phyloP scores from a whole-genome alignment of 352 stramenopile genomes.

The Pythium coloratum region DNA sequence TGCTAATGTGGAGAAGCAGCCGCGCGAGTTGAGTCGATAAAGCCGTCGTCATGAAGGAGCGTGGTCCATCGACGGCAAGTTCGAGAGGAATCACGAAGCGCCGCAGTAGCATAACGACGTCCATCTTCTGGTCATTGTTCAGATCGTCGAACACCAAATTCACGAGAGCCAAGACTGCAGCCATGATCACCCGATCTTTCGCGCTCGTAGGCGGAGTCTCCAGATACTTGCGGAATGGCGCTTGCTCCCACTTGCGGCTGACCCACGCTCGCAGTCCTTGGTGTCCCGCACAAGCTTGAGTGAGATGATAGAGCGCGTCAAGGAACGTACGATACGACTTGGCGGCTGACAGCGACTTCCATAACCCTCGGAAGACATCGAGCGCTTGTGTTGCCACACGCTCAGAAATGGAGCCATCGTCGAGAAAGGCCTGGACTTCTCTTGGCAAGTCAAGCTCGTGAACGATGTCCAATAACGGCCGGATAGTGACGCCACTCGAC shows the following conservation, averaged over 20 bases:
- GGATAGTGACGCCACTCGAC: neutral
- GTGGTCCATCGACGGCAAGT: neutral
- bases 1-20: constrained; percentile 49
- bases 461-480: neutral
- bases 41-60: constrained; percentile 13
- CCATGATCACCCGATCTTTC: constrained; percentile 56
- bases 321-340: constrained; percentile 62
- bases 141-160: constrained; percentile 41
- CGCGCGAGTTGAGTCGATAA: constrained; percentile 45
- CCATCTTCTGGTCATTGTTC: constrained; percentile 39
- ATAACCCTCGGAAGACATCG: neutral
- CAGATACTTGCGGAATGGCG: constrained; percentile 17
- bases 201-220: constrained; percentile 21
- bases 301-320: constrained; percentile 61
- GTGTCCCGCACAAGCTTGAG: constrained; percentile 37
- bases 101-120: constrained; percentile 50
- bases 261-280: constrained; percentile 29
- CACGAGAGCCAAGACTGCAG: constrained; percentile 39
- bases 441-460: neutral
- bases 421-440: neutral
- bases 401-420: neutral
- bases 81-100: constrained; percentile 52
- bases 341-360: constrained; percentile 18
- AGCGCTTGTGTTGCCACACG: neutral
- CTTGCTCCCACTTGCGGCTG: constrained; percentile 37